Evolutionary conservation across 345 rosid genomes (phyloP).

Genomic region (Salix brachista): DNA sequence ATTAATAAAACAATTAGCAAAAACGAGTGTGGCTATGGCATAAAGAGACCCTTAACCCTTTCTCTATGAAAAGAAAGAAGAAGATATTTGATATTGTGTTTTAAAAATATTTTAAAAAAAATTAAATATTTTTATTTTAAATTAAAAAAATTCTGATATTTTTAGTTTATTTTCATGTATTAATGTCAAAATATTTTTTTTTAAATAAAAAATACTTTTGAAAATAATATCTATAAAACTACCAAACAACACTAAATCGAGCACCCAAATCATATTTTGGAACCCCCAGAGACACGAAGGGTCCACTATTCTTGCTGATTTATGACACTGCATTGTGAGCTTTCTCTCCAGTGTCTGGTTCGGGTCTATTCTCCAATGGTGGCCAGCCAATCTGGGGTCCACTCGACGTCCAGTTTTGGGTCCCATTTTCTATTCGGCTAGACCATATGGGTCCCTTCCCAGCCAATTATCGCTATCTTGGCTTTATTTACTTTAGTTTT

Average conservation of each 20-base stretch:
- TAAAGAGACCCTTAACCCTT: no score
- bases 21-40: background rate
- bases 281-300: background rate
- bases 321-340: slow-evolving; percentile 11
- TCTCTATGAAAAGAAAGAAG: no score
- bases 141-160: no score
- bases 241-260: no score
- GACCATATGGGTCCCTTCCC: slow-evolving; percentile 23
- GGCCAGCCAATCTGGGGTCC: slow-evolving; percentile 29
- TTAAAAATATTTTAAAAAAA: no score
- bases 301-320: slow-evolving; percentile 16
- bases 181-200: no score
- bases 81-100: no score
- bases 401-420: background rate
- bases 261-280: background rate
- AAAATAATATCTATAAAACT: no score
- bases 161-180: no score
- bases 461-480: slow-evolving; percentile 18
- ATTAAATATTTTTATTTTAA: no score
- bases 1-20: no score
- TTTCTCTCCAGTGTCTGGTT: slow-evolving; percentile 11
- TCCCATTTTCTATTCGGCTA: background rate
- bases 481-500: background rate
- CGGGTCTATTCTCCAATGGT: slow-evolving; percentile 21
- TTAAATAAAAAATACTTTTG: no score